Percentiles rank a stretch among this genome's conserved stretches.
These are phyloP conservation scores for Lepidium didymum DNA, from an alignment of 345 rosid genomes.

Conservation along the genomic window DNA sequence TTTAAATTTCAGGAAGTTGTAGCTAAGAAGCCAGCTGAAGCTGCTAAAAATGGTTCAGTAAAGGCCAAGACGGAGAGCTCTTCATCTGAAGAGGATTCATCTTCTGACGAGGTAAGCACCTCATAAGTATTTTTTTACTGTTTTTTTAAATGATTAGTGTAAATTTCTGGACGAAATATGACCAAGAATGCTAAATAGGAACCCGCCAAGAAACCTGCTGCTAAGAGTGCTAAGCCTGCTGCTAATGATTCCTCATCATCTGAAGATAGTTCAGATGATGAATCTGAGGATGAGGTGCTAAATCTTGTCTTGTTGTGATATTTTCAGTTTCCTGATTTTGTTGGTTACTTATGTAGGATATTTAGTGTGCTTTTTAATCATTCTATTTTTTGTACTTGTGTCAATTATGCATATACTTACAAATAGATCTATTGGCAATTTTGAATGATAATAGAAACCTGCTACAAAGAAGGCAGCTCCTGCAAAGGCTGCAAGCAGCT, in stretches of 20 bases:
- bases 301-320: neutral
- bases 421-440: neutral
- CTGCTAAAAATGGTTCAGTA: constrained; percentile 37
- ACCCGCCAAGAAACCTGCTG: constrained; percentile 24
- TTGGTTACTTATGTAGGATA: neutral
- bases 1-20: constrained; percentile 8
- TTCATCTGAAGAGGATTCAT: constrained; percentile 40
- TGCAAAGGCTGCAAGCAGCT: constrained; percentile 31
- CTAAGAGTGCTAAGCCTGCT: constrained; percentile 25
- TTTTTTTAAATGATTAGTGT: neutral
- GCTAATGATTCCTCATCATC: constrained; percentile 30
- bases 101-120: constrained; percentile 29
- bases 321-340: neutral
- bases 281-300: constrained; percentile 30
- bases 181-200: constrained; percentile 19
- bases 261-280: constrained; percentile 24
- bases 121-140: neutral
- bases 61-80: constrained; percentile 37
- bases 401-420: too few species aligned
- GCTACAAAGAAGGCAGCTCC: constrained; percentile 30
- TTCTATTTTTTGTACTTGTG: neutral
- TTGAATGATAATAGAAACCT: constrained; percentile 13
- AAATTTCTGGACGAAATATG: too few species aligned
- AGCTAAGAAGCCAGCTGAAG: constrained; percentile 24
- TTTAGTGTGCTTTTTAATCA: neutral